Percentiles rank a stretch among this genome's conserved stretches.
These are phyloP conservation scores for Pythium periplocum DNA, from an alignment of 352 stramenopile genomes.

Conservation along the genomic window DNA sequence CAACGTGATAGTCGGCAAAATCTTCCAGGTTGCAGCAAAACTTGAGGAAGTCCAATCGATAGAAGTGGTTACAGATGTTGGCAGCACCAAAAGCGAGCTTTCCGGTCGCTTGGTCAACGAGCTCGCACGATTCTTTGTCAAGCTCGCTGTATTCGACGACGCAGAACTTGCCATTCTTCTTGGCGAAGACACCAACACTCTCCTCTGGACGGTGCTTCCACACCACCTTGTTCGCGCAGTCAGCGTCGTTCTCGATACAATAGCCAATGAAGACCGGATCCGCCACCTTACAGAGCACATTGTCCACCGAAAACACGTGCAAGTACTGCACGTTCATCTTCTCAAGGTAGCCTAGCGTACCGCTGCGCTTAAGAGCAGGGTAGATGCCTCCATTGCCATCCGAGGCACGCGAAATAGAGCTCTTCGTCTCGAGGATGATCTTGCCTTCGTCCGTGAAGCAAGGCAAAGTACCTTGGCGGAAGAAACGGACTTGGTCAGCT, in stretches of 20 bases:
- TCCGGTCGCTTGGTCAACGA: conserved; percentile 49
- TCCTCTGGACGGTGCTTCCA: conserved; percentile 91
- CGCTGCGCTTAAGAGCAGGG: conserved; percentile 80
- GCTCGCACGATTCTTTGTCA: conserved; percentile 48
- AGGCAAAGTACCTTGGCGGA: conserved; percentile 93
- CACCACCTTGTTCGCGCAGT: conserved; percentile 96
- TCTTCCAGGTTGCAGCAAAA: conserved; percentile 88
- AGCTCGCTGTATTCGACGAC: conserved; percentile 98
- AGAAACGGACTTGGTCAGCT: conserved; percentile 79
- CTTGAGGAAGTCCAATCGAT: conserved; percentile 68
- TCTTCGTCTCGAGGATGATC: conserved; percentile 89
- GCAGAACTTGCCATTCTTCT: conserved; percentile 66
- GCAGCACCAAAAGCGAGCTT: conserved; percentile 91
- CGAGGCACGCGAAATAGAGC: conserved; percentile 83
- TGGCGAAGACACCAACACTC: conserved; percentile 87
- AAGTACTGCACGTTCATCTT: conserved; percentile 86
- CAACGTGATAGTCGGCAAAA: conserved; percentile 80
- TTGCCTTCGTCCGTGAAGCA: conserved; percentile 92
- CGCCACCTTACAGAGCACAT: conserved; percentile 91
- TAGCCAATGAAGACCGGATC: conserved; percentile 96
- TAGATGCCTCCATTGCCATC: conserved; percentile 97
- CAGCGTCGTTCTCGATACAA: conserved; percentile 86
- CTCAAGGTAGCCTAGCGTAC: conserved; percentile 84
- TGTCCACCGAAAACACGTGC: conserved; percentile 97
- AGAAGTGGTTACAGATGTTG: conserved; percentile 99